Evolutionary conservation across 2,329 filamentous ascomycete species (phyloP).

Genomic region (Ceratocystis destructans): DNA sequence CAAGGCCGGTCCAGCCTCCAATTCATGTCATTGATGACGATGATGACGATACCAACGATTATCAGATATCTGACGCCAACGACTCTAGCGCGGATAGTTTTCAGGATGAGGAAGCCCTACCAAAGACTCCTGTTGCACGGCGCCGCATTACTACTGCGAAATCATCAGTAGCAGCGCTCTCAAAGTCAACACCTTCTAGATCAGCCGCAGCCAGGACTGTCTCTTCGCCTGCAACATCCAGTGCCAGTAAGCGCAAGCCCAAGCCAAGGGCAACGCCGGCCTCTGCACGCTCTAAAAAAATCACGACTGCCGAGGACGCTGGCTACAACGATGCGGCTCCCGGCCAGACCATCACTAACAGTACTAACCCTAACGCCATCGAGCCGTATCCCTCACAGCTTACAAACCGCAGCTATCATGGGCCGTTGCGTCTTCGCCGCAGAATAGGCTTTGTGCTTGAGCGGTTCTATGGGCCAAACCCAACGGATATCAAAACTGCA

Average conservation of each 20-base stretch:
- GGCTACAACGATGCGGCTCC: constrained; percentile 24
- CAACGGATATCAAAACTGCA: constrained; percentile 21
- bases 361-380: constrained; percentile 19
- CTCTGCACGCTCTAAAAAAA: constrained; percentile 23
- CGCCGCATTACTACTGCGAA: not conserved
- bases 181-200: not conserved
- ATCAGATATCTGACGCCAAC: constrained; percentile 25
- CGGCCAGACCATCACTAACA: constrained; percentile 25
- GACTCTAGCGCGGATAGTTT: constrained; percentile 25
- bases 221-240: constrained; percentile 25
- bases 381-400: constrained; percentile 25
- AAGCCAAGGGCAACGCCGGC: constrained; percentile 19
- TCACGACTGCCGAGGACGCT: constrained; percentile 18
- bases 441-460: constrained; percentile 22
- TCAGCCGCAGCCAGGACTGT: constrained; percentile 20
- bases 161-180: not conserved
- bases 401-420: constrained; percentile 26
- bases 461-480: constrained; percentile 22
- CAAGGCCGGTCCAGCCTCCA: not conserved
- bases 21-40: not conserved
- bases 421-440: constrained; percentile 25
- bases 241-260: not conserved
- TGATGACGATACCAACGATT: constrained; percentile 25
- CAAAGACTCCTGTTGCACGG: not conserved
- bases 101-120: constrained; percentile 4